Evolutionary conservation across 1,284 basidiomycete genomes (phyloP), one percentile per base, ranked within the genome.

Genomic region (Neonothopanus nambi): DNA sequence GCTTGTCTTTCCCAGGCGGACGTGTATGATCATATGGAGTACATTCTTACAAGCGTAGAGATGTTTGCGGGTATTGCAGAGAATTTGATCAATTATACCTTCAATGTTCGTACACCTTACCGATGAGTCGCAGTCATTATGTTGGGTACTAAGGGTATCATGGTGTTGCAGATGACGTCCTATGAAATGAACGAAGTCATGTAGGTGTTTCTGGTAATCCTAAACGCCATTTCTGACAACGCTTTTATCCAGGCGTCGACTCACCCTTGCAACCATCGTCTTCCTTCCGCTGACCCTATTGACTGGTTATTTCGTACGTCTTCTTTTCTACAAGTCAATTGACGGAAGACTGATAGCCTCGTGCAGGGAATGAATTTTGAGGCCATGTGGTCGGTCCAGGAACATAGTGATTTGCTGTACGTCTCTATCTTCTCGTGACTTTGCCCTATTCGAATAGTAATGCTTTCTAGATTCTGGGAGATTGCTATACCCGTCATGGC

Each of bases 131-230:
- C n/a, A 17, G n/a, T 4, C 26, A 20, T 40, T 57, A 47, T 23
- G 57, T 50, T 52, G 47, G 33, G 17, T 45, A 36, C 43, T 52
- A 3, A 51, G 30, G 8, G 4, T 12, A 7, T n/a, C 9, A 15
- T 15, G 6, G 12, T 21, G 6, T 37, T 57, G 3, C 54, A 85
- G 83, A 78, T 82, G 70, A 78, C 83, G 18, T 84, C 84, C 11
- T 84, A 86, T 65, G 79, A 87, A 63, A 87, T 83, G 81, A 88
- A 87, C 66, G 73, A 82, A 63, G 79, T 82, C 37, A 87, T 88
- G 84, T 82, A 65, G 48, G 79, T 67, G 39, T 48, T 40, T 37
- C n/a, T 38, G 33, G 41, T 45, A 36, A 8, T 37, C 42, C 40
- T 21, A 13, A 44, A 41, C 21, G 21, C 52, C 13, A 17, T 57